These are phyloP conservation scores for Ganoderma sp. DNA, from an alignment of 1,284 basidiomycete genomes.

Conservation along the genomic window DNA sequence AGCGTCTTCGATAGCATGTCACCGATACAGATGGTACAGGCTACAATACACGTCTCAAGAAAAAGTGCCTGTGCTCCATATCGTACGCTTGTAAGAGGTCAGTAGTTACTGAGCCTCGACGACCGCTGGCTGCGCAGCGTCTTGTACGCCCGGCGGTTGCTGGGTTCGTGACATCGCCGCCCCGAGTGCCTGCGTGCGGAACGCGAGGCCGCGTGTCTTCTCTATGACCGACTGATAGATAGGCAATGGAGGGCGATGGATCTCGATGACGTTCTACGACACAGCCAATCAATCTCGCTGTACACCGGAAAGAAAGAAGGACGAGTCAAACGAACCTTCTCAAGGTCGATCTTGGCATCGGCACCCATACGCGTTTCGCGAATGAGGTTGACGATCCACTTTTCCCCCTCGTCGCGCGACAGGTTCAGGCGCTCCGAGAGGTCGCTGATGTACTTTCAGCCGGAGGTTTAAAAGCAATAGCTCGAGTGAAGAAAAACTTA, in stretches of 20 bases:
- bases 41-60: slow-evolving; percentile 16
- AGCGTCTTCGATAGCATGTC: slow-evolving; percentile 6
- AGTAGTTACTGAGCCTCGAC: slow-evolving; percentile 34
- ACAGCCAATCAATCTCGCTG: slow-evolving; percentile 15
- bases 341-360: slow-evolving; percentile 96
- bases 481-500: slow-evolving; percentile 61
- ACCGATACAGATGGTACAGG: slow-evolving; percentile 10
- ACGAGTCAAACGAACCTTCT: slow-evolving; percentile 65
- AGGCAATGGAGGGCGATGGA: slow-evolving; percentile 87
- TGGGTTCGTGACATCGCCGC: slow-evolving; percentile 76
- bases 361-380: slow-evolving; percentile 95
- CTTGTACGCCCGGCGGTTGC: slow-evolving; percentile 38
- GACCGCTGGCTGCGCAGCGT: slow-evolving; percentile 30
- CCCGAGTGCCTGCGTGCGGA: slow-evolving; percentile 90
- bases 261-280: slow-evolving; percentile 92
- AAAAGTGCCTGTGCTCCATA: slow-evolving; percentile 9
- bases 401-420: slow-evolving; percentile 92
- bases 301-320: slow-evolving; percentile 21
- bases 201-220: slow-evolving; percentile 90
- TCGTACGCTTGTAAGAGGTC: background rate
- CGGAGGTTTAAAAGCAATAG: slow-evolving; percentile 1
- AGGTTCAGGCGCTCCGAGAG: slow-evolving; percentile 93
- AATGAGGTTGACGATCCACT: slow-evolving; percentile 99
- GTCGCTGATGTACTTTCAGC: slow-evolving; percentile 57
- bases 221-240: slow-evolving; percentile 97